Conservation (phyloP, 768 basidiomycete genomes). For the Pilatotrama ljubarskyi region DNA sequence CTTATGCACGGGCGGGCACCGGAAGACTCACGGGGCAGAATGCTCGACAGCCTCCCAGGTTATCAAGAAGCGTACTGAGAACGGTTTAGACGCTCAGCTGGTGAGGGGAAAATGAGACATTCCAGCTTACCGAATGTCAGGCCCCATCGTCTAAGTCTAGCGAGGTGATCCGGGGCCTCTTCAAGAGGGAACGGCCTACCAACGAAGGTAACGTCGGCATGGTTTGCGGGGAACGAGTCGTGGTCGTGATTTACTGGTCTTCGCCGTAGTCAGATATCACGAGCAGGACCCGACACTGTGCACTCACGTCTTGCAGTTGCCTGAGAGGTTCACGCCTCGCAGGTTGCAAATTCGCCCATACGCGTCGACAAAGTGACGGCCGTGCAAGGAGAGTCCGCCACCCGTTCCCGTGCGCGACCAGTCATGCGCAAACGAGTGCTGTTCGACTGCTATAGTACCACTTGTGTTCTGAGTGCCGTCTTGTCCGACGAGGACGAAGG, state of each 20-base stretch:
- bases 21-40: constrained; percentile 73
- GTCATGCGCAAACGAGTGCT: constrained; percentile 61
- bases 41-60: constrained; percentile 99
- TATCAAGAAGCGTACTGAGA: constrained; percentile 84
- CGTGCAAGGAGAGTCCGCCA: constrained; percentile 56
- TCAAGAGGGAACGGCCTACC: constrained; percentile 89
- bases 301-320: constrained; percentile 77
- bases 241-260: constrained; percentile 74
- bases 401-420: constrained; percentile 64
- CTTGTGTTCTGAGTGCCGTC: not conserved
- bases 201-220: constrained; percentile 75
- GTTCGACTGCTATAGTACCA: not conserved
- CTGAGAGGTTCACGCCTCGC: constrained; percentile 85
- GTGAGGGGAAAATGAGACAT: constrained; percentile 29
- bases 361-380: constrained; percentile 80
- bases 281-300: not conserved
- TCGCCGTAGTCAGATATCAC: constrained; percentile 4
- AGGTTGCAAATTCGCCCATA: constrained; percentile 79
- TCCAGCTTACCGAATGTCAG: constrained; percentile 67
- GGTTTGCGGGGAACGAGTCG: constrained; percentile 64
- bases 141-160: constrained; percentile 82
- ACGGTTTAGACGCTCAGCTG: not conserved
- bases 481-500: constrained; percentile 26
- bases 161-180: constrained; percentile 84
- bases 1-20: not conserved